Evolutionary conservation across 768 basidiomycete genomes (phyloP), one percentile per base, ranked within the genome.

Genomic region (Collybia mongolica): DNA sequence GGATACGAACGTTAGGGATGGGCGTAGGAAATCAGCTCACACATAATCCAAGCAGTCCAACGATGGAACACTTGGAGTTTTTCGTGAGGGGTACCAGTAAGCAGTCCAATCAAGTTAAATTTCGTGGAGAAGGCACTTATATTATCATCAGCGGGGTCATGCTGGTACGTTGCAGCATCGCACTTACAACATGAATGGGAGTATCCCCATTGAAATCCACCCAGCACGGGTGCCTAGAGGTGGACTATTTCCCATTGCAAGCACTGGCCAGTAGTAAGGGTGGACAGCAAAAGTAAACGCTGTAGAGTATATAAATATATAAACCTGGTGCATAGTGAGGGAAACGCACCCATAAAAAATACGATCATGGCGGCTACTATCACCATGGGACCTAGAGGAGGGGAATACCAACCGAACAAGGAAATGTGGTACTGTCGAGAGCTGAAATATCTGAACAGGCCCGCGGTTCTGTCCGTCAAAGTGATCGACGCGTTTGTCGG

Each of bases 61-160:
- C 67, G 65, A 51, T 72, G 71, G 50, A 62, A 66, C 6, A 70
- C 66, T 52, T 72, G 70, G 8, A 70, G 63, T 39, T 67, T 67
- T 52, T 72, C 70, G 56, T 72, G 69, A 28, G 68, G 65, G 1
- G 61, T 59, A 35, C 62, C 61, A 5, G 67, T 65, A 19, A 72
- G 39, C 17, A 67, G 39, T 5, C 58, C 59, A 38, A 72, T 58
- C n/a, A 62, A 53, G 53, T 70, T 70, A 37, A 70, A 57, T 48
- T 72, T 72, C n/a, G 63, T 62, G 0, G 65, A 64, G 52, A 68
- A 65, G 1, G 65, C 68, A n/a, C 65, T 66, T 17, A 40, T 7
- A 19, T 23, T 6, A 40, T 19, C 3, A 5, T 40, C 3, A 18
- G 39, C n/a, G 22, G n/a, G 39, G 8, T 18, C n/a, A 23, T 9